phyloP scores from a whole-genome alignment of 352 stramenopile genomes.

The Pythium phragmitis region DNA sequence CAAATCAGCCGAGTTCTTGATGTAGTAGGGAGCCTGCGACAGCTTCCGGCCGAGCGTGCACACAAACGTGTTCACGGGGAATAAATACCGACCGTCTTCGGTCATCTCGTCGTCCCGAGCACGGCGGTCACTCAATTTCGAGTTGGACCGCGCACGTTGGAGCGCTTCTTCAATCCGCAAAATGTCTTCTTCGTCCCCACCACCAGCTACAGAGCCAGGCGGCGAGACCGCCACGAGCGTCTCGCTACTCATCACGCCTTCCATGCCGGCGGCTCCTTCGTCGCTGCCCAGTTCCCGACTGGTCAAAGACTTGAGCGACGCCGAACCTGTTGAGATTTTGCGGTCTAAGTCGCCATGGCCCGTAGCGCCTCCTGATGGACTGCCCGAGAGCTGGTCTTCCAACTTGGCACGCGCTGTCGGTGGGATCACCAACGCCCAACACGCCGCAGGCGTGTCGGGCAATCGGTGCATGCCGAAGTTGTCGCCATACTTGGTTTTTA shows the following conservation, averaged over 20 bases:
- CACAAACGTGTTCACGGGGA: conserved; percentile 84
- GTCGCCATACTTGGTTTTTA: conserved; percentile 82
- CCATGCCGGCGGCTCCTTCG: background rate
- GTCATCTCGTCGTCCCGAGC: conserved; percentile 32
- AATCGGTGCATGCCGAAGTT: conserved; percentile 73
- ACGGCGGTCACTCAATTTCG: conserved; percentile 27
- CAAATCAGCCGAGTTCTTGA: conserved; percentile 86
- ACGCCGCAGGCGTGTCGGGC: conserved; percentile 69
- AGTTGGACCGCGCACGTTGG: conserved; percentile 16
- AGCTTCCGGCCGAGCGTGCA: conserved; percentile 82
- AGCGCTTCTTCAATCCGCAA: conserved; percentile 21
- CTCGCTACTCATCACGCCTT: background rate
- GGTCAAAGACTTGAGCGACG: conserved; percentile 12
- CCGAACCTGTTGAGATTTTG: conserved; percentile 17
- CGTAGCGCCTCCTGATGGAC: background rate
- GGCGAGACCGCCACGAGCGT: background rate
- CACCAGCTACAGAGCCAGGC: conserved; percentile 5
- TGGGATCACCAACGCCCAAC: conserved; percentile 75
- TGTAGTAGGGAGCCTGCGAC: conserved; percentile 82
- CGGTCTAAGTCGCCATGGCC: conserved; percentile 7
- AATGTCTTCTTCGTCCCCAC: conserved; percentile 28
- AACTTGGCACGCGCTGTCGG: conserved; percentile 59
- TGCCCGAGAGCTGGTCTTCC: conserved; percentile 35
- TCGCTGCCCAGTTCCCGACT: conserved; percentile 19
- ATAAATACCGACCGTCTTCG: conserved; percentile 58